Evolutionary conservation across 805 yeast species (phyloP).

Genomic region (Vanderwaltozyma polyspora): DNA sequence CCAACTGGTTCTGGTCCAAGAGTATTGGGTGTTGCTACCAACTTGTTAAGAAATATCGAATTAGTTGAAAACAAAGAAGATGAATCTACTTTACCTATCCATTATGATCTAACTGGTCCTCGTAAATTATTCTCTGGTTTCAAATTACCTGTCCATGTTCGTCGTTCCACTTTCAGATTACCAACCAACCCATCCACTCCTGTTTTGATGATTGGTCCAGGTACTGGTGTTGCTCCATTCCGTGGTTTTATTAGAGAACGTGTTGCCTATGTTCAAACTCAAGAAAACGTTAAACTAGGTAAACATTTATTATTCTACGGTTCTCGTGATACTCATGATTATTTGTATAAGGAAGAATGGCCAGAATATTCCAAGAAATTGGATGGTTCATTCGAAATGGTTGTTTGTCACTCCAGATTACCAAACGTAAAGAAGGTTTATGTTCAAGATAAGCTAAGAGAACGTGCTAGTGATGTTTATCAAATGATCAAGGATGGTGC

Average conservation of each 20-base stretch:
- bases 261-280: constrained; percentile 39
- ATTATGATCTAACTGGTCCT: constrained; percentile 79
- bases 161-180: constrained; percentile 89
- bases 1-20: constrained; percentile 19
- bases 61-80: constrained; percentile 40
- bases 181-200: constrained; percentile 81
- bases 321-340: constrained; percentile 79
- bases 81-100: constrained; percentile 30
- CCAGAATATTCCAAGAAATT: constrained; percentile 50
- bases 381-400: constrained; percentile 53
- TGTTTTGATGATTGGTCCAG: constrained; percentile 90
- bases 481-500: constrained; percentile 60
- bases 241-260: constrained; percentile 91
- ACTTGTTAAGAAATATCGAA: constrained; percentile 66
- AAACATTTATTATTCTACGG: constrained; percentile 75
- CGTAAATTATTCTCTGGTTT: constrained; percentile 36
- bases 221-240: constrained; percentile 98
- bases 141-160: constrained; percentile 81
- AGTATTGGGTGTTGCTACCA: constrained; percentile 75
- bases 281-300: constrained; percentile 43
- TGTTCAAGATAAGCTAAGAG: constrained; percentile 70
- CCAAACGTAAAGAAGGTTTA: constrained; percentile 54
- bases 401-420: constrained; percentile 75
- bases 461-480: constrained; percentile 34
- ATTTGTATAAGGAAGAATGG: constrained; percentile 86